A percentile compares a stretch with the other conserved stretches of the same genome.
These are phyloP conservation scores for Prunus mume DNA, from an alignment of 306 rosid species.

Conservation along the genomic window DNA sequence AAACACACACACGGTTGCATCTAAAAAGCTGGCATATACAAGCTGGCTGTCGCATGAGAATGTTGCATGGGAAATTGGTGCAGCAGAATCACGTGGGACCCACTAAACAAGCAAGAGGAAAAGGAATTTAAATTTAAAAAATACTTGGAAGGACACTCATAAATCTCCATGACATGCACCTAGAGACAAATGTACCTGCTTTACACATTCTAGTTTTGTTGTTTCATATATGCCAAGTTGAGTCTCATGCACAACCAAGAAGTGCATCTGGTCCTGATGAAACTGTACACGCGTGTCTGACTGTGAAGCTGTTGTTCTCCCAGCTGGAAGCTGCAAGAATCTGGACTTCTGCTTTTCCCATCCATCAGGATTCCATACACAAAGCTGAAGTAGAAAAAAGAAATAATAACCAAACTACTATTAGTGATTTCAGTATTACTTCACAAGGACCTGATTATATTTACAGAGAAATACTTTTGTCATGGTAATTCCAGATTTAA, in stretches of 20 bases:
- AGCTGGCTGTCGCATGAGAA: slow-evolving; percentile 98
- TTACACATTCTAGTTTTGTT: slow-evolving; percentile 69
- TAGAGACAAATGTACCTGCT: slow-evolving; percentile 52
- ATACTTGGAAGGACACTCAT: slow-evolving; percentile 4
- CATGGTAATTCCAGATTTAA: background rate
- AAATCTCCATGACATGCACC: slow-evolving; percentile 2
- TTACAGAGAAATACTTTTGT: background rate
- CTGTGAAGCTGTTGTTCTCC: slow-evolving; percentile 70
- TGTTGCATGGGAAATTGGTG: slow-evolving; percentile 94
- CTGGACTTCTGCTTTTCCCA: slow-evolving; percentile 92
- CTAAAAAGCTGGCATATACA: slow-evolving; percentile 85
- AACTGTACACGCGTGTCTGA: slow-evolving; percentile 90
- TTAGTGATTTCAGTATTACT: background rate
- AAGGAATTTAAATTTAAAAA: background rate
- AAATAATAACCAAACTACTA: background rate
- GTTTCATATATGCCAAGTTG: slow-evolving; percentile 91
- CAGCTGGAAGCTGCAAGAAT: slow-evolving; percentile 81
- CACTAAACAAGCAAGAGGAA: slow-evolving; percentile 51
- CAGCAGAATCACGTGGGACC: slow-evolving; percentile 68
- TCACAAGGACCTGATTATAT: background rate
- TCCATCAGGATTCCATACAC: slow-evolving; percentile 87
- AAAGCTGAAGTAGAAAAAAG: slow-evolving; percentile 43
- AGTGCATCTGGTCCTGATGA: slow-evolving; percentile 86
- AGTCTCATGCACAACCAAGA: slow-evolving; percentile 92
- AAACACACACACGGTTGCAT: slow-evolving; percentile 74